Base-by-base conservation (phyloP, 768 basidiomycete species). In the Naematelia encephala region DNA sequence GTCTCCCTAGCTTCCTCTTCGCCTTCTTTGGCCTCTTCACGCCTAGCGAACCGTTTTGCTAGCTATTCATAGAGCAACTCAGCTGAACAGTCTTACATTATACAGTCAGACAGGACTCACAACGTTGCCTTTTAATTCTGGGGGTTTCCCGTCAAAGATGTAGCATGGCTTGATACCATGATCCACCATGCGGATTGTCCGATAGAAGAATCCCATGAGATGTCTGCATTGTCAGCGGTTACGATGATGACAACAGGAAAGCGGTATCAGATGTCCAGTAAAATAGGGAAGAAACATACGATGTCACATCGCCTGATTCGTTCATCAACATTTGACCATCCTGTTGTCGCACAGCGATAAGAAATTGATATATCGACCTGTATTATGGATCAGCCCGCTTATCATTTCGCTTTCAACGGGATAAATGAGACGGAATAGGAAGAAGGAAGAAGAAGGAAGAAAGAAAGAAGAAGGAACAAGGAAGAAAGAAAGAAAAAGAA, bases 111-210 rank as follows among this genome's bases (percentile, higher is more conserved):
- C 46, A 28, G 29, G 13, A 87, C 91, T 72, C 70, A 99, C 94
- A 70, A 98, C 92, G 52, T 91, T 91, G 57, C 91, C 87, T 80
- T 99, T 99, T 80, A 99, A 79, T 69, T 97, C 92, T 47, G 96
- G 96, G 1, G 96, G 96, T 77, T 93, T 94, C 21, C 96, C 96
- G 77, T 99, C 96, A 66, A 99, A 99, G 29, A 99, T 91, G 77
- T 98, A 98, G 29, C 88, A 88, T 0, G 94, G 93, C 72, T 99
- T 99, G 74, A 99, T 91, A 2, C 96, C 96, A 65, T 98, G 94
- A 79, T 99, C 96, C 16, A 93, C 93, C 76, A 99, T 98, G 22
- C 96, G 84, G 59, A 99, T 90, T 0, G 96, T 99, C 39, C 93
- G 84, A 72, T 97, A 97, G 80, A 99, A 99, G 77, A 98, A 88